Evolutionary conservation across 306 rosid genomes (phyloP).

Genomic region (Cyclanthera cordifolia): DNA sequence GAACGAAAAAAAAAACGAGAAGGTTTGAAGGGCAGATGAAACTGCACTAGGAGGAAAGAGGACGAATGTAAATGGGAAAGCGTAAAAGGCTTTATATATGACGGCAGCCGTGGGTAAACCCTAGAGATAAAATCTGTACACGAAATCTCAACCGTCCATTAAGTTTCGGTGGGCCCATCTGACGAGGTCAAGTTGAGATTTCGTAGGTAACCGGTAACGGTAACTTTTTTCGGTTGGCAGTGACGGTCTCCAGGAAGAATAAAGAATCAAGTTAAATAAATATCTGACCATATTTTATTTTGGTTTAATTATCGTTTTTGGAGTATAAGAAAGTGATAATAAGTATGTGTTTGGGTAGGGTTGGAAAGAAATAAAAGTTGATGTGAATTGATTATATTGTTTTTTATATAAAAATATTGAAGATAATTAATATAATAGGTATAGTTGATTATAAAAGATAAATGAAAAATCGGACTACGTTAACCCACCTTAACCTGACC

Average conservation of each 20-base stretch:
- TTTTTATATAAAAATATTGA: too few species aligned
- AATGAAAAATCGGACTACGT: too few species aligned
- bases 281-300: neutral
- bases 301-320: too few species aligned
- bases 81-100: neutral
- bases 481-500: too few species aligned
- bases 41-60: slow-evolving; percentile 26
- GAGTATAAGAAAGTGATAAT: too few species aligned
- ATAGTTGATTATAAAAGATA: too few species aligned
- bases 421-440: too few species aligned
- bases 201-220: slow-evolving; percentile 14
- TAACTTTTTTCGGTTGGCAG: neutral
- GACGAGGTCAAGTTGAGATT: slow-evolving; percentile 8
- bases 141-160: slow-evolving; percentile 6
- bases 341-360: too few species aligned
- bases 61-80: neutral
- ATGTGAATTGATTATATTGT: too few species aligned
- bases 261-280: neutral
- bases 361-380: too few species aligned
- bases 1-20: neutral
- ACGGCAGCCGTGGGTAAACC: slow-evolving; percentile 1
- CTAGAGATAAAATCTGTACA: slow-evolving; percentile 1
- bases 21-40: slow-evolving; percentile 29
- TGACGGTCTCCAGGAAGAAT: slow-evolving; percentile 3
- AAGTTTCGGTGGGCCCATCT: slow-evolving; percentile 23